Evolutionary conservation across 2,329 filamentous ascomycete species (phyloP), one percentile per base, ranked within the genome.

Genomic region (Ascochyta clinopodiicola): DNA sequence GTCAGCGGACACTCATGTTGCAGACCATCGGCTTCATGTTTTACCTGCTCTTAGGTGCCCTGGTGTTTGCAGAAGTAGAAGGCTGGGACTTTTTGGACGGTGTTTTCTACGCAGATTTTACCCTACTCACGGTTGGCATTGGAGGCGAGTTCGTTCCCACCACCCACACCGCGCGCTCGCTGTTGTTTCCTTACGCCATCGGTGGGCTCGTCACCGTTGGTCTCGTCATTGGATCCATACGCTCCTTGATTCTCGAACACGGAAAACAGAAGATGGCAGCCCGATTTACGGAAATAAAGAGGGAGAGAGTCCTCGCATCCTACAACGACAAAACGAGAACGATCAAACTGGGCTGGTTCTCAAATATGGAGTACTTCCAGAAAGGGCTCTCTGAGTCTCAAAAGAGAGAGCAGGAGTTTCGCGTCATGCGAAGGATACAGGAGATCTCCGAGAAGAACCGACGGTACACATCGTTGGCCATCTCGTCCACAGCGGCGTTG

Each of bases 91-190:
- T 78, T 57, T 70, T 85, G 0, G 81, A 85, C 60, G 79, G 79
- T 1, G 78, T 86, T 0, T 86, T 82, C 61, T 86, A 81, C 77
- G 80, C 82, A 2, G 79, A 85, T 59, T 82, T 83, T 40, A 85
- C 83, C 0, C 68, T 84, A 1, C 75, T 86, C 2, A 85, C 83
- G 0, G 77, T 86, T 6, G 83, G 83, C 4, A 74, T 85, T 13
- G 83, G 83, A 12, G 78, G 79, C 12, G 76, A 81, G 51, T 81
- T 78, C 56, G 74, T 77, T 2, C 83, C 83, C 1, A 69, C 64
- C 17, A 84, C 82, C 0, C 78, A 81, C 53, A 64, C 80, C 2
- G 82, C 81, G 2, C 75, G 82, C 32, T 77, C 78, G 3, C 66
- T 86, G 0, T 63, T 85, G 1, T 83, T 85, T 55, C 82, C 82